Base-by-base conservation (phyloP, 148 eudicot genomes). In the Oxyria digyna region DNA sequence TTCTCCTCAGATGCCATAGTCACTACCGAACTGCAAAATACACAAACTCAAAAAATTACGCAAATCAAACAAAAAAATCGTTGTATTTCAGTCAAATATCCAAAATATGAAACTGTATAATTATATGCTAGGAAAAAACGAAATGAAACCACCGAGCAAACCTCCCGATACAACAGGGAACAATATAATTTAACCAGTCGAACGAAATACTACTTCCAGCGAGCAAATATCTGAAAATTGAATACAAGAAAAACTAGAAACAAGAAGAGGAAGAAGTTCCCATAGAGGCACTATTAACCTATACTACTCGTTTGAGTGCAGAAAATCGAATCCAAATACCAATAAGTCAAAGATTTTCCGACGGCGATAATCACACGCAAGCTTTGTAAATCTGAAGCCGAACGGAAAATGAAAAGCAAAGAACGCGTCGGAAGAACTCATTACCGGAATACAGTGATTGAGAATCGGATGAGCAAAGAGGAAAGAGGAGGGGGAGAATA, bases 1-100 rank as follows among this genome's bases (percentile, higher is more conserved):
- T 69, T 74, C 29, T 79, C 83, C 72, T 72, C 78, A 0, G 83
- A 82, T 10, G 83, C 84, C 88, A 84, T 84, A 73, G 17, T 72
- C 38, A 33, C 65, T 41, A 38, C 11, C 45, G 1, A 65, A 37
- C 68, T 65, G 43, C 41, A 37, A 32, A 37, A 65, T 23, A 23
- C 50, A 54, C 15, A 5, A 54, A 23, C 4, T 54, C 62, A 54
- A 24, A 23, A 9, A 14, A 24, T 54, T 23, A 29, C 59, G 13
- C 3, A 52, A 23, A 50, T 24, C 26, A 52, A 52, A 21, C 29
- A 35, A 35, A 35, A 35, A 1, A 20, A 20, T 48, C 59, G 8
- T 0, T 54, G 3, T 52, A 3, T 24, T 23, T 10, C 31, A 5
- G 4, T 18, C 29, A 10, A 54, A 9, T 15, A 45, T 45, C 50